Evolutionary conservation across 2,329 filamentous ascomycete genomes (phyloP).

Genomic region (Cladobotryum mycophilum): DNA sequence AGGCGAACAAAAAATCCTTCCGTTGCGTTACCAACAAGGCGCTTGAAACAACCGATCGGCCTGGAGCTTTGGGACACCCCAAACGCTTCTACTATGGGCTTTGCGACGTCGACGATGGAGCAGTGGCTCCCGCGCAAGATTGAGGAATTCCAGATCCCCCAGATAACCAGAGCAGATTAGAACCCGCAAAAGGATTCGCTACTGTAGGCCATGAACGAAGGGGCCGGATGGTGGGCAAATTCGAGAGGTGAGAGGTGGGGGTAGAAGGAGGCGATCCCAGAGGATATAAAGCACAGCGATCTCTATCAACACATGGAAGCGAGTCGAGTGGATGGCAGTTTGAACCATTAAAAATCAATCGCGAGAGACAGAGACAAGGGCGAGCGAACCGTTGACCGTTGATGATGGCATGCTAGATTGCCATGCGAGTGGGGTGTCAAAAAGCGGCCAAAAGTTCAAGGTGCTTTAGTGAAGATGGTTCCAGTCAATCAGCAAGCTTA

Average conservation of each 20-base stretch:
- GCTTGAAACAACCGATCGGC: constrained; percentile 8
- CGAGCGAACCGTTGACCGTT: constrained; percentile 1
- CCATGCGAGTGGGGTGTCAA: constrained; percentile 22
- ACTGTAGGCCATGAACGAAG: constrained; percentile 11
- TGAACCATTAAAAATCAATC: not conserved
- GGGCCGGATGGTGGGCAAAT: constrained; percentile 6
- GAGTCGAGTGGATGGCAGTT: not conserved
- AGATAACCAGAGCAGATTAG: constrained; percentile 4
- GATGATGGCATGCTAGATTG: constrained; percentile 21
- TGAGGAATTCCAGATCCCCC: constrained; percentile 23
- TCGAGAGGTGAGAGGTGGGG: constrained; percentile 7
- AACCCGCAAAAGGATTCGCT: constrained; percentile 4
- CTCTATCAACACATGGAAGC: not conserved
- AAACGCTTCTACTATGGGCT: too few relatives aligned
- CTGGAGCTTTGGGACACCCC: too few relatives aligned
- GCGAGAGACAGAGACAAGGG: not conserved
- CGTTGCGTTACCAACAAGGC: constrained; percentile 8
- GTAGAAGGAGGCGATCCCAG: constrained; percentile 5
- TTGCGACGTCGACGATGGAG: too few relatives aligned
- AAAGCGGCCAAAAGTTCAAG: not conserved
- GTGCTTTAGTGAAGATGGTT: not conserved
- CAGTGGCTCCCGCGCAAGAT: not conserved
- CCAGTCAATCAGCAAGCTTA: constrained; percentile 18
- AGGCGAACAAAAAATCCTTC: constrained; percentile 7
- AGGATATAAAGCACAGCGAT: constrained; percentile 10